Evolutionary conservation across 1,139 yeast species (phyloP), one percentile per base, ranked within the genome.

Genomic region (Suhomyces coccinellae): DNA sequence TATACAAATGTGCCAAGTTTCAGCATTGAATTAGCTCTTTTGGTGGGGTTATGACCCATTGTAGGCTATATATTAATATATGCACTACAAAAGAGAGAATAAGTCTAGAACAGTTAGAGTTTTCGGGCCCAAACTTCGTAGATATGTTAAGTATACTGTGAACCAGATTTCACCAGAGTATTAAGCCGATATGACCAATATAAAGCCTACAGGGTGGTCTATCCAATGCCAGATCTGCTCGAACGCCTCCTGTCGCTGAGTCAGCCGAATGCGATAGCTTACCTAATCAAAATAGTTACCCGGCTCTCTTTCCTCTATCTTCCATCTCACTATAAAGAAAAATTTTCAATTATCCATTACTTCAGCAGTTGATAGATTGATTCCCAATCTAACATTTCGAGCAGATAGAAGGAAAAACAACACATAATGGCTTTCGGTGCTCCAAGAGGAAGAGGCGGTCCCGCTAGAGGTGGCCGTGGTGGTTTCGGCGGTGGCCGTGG

Each of bases 401-500:
- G 40, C 45, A 34, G 16, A 33, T 40, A 39, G 40, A 45, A 38
- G 40, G 40, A 43, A 30, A 29, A 35, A 33, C 42, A 46, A 43
- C 35, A 44, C 29, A 61, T 51, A 57, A 65, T 65, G 68, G 65
- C 67, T 52, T 66, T 65, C 57, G 66, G 67, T 51, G 70, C 65
- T 58, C 63, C 63, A 53, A 58, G 66, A 55, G 67, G 67, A 51
- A 60, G 66, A 53, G 59, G 57, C 32, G 56, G 52, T 30, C 46
- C 46, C 26, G 49, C 52, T 45, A 45, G 56, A 40, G 54, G 57
- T 46, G 46, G 46, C 52, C 69, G 71, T 44, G 52, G 54, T 43
- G 45, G 57, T 39, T 55, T 60, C 48, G 59, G 64, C 40, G 49
- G 50, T 38, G 39, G 82, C 51, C 82, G 83, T 54, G 82, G 83